A percentile compares a stretch with the other conserved stretches of the same genome.
Conservation (phyloP, 306 rosid genomes). For the Alnus glutinosa region DNA sequence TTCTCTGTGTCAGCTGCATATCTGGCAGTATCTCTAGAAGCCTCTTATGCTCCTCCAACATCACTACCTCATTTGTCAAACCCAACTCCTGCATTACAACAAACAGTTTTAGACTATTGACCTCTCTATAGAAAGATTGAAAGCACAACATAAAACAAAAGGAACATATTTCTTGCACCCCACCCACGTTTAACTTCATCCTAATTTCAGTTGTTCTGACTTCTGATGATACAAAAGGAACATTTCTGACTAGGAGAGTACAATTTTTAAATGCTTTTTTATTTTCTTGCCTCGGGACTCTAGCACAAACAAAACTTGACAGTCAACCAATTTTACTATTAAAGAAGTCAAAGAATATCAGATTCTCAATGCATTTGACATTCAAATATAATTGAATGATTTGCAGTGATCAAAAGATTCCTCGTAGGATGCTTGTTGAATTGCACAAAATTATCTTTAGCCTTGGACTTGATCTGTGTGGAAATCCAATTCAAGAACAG, state of each 20-base stretch:
- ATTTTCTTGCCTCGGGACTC: background rate
- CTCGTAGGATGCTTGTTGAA: too few relatives aligned
- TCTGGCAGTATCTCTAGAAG: slow-evolving; percentile 56
- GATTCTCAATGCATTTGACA: background rate
- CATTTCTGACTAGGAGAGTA: background rate
- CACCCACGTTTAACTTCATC: background rate
- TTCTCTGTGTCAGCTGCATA: slow-evolving; percentile 43
- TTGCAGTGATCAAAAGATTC: background rate
- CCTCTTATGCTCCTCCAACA: slow-evolving; percentile 58
- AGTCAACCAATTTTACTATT: background rate
- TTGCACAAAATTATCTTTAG: background rate
- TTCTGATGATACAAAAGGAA: background rate
- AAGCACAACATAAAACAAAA: background rate
- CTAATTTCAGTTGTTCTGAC: background rate
- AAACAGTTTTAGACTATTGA: background rate
- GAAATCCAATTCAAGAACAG: background rate
- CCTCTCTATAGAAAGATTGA: background rate
- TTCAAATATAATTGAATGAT: background rate
- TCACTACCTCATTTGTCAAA: slow-evolving; percentile 42
- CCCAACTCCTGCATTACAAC: slow-evolving; percentile 61
- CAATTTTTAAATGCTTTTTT: background rate
- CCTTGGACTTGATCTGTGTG: background rate
- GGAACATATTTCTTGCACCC: background rate
- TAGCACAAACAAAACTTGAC: background rate
- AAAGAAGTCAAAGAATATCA: background rate